These are phyloP conservation scores for Geotrichum bryndzae DNA, from an alignment of 1,139 yeast genomes.

Conservation along the genomic window DNA sequence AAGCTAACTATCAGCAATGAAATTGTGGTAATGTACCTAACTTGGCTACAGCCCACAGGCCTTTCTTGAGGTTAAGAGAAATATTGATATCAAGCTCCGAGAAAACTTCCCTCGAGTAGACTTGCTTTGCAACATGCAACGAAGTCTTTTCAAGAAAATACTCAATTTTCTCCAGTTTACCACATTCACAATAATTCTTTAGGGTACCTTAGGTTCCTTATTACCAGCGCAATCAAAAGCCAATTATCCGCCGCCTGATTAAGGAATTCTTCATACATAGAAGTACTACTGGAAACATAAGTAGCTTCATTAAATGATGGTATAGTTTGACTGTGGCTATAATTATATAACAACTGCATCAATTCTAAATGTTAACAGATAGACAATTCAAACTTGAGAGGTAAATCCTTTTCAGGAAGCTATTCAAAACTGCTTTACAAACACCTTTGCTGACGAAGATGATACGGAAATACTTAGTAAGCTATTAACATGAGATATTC, in stretches of 20 bases:
- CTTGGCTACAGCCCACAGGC: too few species aligned
- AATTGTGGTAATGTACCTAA: too few species aligned
- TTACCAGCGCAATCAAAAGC: background rate
- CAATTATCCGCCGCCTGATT: background rate
- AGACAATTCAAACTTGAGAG: background rate
- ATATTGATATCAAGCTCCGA: too few species aligned
- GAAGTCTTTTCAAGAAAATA: too few species aligned
- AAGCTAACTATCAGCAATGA: too few species aligned
- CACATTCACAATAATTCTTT: too few species aligned
- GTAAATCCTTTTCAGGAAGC: background rate
- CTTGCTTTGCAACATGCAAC: too few species aligned
- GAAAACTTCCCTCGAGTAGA: too few species aligned
- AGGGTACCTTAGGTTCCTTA: too few species aligned
- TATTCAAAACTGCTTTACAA: background rate
- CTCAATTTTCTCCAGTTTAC: too few species aligned
- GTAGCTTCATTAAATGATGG: background rate
- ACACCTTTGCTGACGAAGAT: background rate
- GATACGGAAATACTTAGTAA: too few species aligned
- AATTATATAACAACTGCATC: background rate
- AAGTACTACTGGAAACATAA: conserved; percentile 30
- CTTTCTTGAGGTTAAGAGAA: too few species aligned
- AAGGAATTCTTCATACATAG: background rate
- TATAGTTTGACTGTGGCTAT: conserved; percentile 17
- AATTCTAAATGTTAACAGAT: background rate
- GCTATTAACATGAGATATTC: background rate